Evolutionary conservation across 116 monocot genomes (phyloP).

Genomic region (Trichopus zeylanicus): DNA sequence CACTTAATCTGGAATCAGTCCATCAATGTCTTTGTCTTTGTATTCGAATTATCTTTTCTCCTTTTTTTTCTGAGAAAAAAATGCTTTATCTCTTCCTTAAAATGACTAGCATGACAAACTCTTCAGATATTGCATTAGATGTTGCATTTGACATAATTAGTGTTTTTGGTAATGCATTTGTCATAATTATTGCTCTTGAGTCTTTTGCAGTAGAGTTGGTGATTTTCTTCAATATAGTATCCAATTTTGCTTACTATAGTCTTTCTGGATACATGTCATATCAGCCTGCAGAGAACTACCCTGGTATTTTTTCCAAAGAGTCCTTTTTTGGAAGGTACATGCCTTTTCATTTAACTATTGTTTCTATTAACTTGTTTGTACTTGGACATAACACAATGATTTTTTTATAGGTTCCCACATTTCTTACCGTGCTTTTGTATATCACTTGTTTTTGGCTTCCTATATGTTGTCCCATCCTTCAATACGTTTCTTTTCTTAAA

Average conservation of each 20-base stretch:
- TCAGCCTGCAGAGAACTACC: constrained; percentile 83
- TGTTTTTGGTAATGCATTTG: no score
- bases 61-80: no score
- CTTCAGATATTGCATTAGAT: no score
- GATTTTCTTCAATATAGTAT: not conserved
- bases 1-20: no score
- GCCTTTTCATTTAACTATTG: not conserved
- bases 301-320: constrained; percentile 39
- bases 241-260: not conserved
- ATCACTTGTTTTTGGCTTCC: constrained; percentile 48
- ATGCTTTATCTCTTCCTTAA: no score
- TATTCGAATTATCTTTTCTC: no score
- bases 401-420: constrained; percentile 73
- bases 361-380: not conserved
- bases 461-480: constrained; percentile 15
- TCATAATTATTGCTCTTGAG: no score
- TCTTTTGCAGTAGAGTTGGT: no score
- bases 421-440: constrained; percentile 71
- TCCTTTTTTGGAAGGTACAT: constrained; percentile 67
- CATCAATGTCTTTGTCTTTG: no score
- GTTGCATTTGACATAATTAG: no score
- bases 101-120: no score
- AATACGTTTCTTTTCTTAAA: not conserved
- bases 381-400: not conserved
- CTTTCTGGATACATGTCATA: not conserved